Percentiles rank a stretch among this genome's conserved stretches.
Conservation (phyloP, 805 yeast species). For the Pichia pseudocactophila region DNA sequence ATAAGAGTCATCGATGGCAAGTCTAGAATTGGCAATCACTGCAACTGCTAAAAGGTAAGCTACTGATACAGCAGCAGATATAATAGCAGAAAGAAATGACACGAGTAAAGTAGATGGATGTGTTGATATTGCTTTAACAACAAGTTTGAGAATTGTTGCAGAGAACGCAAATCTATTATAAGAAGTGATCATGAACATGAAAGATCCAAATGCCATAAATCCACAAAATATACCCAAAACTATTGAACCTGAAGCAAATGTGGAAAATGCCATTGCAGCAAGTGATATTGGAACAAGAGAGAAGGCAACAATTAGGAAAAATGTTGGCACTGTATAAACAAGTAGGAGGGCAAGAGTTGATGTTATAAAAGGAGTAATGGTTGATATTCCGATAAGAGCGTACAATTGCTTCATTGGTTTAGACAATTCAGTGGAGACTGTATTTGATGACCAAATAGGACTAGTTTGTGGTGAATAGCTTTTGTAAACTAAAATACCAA, state of each 20-base stretch:
- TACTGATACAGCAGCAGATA: constrained; percentile 48
- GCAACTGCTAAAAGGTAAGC: constrained; percentile 62
- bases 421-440: constrained; percentile 3
- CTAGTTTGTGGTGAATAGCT: constrained; percentile 4
- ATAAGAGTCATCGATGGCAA: constrained; percentile 44
- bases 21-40: constrained; percentile 28
- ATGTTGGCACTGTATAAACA: constrained; percentile 22
- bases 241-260: constrained; percentile 16
- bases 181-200: constrained; percentile 20
- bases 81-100: constrained; percentile 31
- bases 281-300: constrained; percentile 21
- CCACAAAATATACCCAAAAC: constrained; percentile 14
- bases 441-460: neutral
- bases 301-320: constrained; percentile 24
- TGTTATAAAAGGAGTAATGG: constrained; percentile 16
- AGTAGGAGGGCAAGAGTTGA: constrained; percentile 16
- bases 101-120: constrained; percentile 64
- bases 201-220: constrained; percentile 14
- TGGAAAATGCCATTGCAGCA: constrained; percentile 17
- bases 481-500: constrained; percentile 9
- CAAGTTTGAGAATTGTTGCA: constrained; percentile 24
- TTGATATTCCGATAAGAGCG: constrained; percentile 7
- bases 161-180: constrained; percentile 24
- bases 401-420: constrained; percentile 10
- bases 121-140: constrained; percentile 67